Evolutionary conservation across 495 filamentous ascomycete species (phyloP).

Genomic region (Hypoxylon perforatum): DNA sequence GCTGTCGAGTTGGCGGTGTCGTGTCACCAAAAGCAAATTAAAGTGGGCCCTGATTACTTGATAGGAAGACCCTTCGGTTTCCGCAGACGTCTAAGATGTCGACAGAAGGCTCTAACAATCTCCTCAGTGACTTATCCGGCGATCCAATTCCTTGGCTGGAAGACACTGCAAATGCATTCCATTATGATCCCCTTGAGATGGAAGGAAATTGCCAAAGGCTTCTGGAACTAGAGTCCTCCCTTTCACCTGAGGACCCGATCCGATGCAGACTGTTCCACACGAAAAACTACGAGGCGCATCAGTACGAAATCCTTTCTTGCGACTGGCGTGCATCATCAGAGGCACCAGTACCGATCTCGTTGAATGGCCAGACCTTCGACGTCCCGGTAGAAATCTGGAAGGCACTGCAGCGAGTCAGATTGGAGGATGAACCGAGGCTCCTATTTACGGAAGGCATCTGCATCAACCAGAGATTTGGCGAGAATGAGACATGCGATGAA

Average conservation of each 20-base stretch:
- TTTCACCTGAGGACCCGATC: slow-evolving; percentile 16
- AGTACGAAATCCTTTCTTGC: slow-evolving; percentile 28
- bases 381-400: slow-evolving; percentile 7
- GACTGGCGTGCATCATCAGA: slow-evolving; percentile 14
- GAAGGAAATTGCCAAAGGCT: slow-evolving; percentile 11
- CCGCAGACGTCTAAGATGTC: slow-evolving; percentile 3
- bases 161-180: slow-evolving; percentile 16
- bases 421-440: slow-evolving; percentile 3
- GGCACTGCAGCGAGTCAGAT: slow-evolving; percentile 18
- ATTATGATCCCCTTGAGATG: slow-evolving; percentile 11
- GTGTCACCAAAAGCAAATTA: too few relatives aligned
- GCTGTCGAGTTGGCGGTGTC: too few relatives aligned
- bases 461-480: slow-evolving; percentile 14
- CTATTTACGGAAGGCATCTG: slow-evolving; percentile 29
- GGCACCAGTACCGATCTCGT: slow-evolving; percentile 18
- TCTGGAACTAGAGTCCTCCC: slow-evolving; percentile 25
- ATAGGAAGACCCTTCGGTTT: neutral
- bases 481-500: neutral
- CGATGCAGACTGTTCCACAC: slow-evolving; percentile 21
- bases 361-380: slow-evolving; percentile 23
- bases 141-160: slow-evolving; percentile 22
- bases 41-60: too few relatives aligned
- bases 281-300: neutral
- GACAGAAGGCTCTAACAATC: neutral
- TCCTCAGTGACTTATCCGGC: neutral